Conservation (phyloP, 78 protist genomes). For the Mantamonas sphyraenae region DNA sequence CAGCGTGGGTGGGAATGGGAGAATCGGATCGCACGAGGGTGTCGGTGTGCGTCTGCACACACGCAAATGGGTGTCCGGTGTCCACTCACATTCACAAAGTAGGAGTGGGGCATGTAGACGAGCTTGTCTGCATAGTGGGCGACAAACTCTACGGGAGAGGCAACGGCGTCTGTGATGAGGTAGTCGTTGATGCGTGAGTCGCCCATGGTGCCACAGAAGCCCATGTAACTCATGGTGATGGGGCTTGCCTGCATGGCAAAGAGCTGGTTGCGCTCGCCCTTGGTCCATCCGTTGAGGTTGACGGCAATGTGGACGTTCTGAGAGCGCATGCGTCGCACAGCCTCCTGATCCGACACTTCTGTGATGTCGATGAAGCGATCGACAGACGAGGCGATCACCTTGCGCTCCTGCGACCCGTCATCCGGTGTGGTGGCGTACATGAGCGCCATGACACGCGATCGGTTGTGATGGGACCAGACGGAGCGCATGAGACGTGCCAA, state of each 20-base stretch:
- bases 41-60: no score
- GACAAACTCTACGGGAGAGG: not conserved
- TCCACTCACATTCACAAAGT: not conserved
- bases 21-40: no score
- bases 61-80: not conserved
- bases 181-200: conserved; percentile 20
- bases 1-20: no score
- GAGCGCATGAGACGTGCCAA: no score
- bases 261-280: conserved; percentile 20
- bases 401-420: no score
- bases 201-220: conserved; percentile 48
- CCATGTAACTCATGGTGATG: conserved; percentile 32
- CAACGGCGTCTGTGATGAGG: conserved; percentile 13
- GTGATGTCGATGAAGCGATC: not conserved
- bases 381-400: conserved; percentile 10
- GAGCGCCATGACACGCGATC: no score
- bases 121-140: not conserved
- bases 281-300: conserved; percentile 48
- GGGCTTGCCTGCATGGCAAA: conserved; percentile 47
- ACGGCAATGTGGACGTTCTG: conserved; percentile 35
- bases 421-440: no score
- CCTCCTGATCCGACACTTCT: no score
- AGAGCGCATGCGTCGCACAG: not conserved
- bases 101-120: conserved; percentile 14
- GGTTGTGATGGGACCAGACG: no score